These are phyloP conservation scores for Pythium myriotylum DNA, from an alignment of 352 stramenopile genomes.

Conservation along the genomic window DNA sequence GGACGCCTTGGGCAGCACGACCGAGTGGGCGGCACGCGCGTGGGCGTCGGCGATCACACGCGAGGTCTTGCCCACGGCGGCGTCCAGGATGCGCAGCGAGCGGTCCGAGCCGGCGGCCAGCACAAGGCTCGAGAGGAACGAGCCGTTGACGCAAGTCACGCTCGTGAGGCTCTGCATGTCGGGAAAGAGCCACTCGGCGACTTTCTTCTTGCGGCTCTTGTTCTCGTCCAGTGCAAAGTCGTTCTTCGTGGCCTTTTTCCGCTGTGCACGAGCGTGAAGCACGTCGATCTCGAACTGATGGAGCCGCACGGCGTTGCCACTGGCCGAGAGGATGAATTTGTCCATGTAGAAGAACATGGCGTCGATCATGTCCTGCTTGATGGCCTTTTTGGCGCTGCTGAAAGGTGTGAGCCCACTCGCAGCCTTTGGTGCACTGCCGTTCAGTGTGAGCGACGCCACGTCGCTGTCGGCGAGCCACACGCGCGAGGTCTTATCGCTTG, in stretches of 20 bases:
- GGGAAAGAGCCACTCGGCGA: slow-evolving; percentile 59
- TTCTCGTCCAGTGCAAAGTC: slow-evolving; percentile 49
- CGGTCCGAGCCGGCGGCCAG: slow-evolving; percentile 76
- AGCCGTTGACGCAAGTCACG: slow-evolving; percentile 76
- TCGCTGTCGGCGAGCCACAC: slow-evolving; percentile 73
- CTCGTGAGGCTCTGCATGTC: slow-evolving; percentile 73
- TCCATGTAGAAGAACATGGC: slow-evolving; percentile 89
- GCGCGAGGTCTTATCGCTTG: slow-evolving; percentile 65
- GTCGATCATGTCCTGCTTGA: slow-evolving; percentile 62
- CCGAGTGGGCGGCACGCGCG: slow-evolving; percentile 58
- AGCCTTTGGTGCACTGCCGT: slow-evolving; percentile 43
- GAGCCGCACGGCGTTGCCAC: slow-evolving; percentile 61
- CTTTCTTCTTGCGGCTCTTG: slow-evolving; percentile 67
- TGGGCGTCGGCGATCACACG: slow-evolving; percentile 72
- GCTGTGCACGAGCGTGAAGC: slow-evolving; percentile 43
- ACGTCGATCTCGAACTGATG: slow-evolving; percentile 81
- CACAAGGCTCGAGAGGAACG: slow-evolving; percentile 79
- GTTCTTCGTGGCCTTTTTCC: slow-evolving; percentile 44
- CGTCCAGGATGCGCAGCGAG: slow-evolving; percentile 77
- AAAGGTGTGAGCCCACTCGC: slow-evolving; percentile 28
- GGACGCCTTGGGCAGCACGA: slow-evolving; percentile 66
- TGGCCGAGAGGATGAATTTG: slow-evolving; percentile 80
- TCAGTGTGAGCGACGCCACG: slow-evolving; percentile 55
- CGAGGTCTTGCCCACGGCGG: slow-evolving; percentile 48
- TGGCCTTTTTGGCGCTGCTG: slow-evolving; percentile 50